Percentiles rank a stretch among this genome's conserved stretches.
Conservation (phyloP, 768 basidiomycete species). For the Cystofilobasidium bisporidii region DNA sequence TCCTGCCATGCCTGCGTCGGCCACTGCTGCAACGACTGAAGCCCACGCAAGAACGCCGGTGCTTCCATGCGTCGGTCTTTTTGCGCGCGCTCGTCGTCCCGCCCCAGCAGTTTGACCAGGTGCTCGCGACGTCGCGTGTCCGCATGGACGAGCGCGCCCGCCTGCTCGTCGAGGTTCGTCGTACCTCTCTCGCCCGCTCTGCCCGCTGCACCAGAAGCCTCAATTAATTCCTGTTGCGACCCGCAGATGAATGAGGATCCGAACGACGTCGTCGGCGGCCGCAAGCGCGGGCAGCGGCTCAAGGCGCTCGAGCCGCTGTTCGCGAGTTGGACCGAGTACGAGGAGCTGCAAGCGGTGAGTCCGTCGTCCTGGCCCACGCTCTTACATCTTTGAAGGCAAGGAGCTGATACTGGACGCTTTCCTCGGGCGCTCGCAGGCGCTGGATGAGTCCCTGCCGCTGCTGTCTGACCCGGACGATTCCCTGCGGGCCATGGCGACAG, state of each 20-base stretch:
- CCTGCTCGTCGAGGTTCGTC: neutral
- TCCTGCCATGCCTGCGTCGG: no score
- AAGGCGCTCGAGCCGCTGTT: conserved; percentile 62
- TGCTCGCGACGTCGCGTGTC: neutral
- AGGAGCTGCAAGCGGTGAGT: conserved; percentile 51
- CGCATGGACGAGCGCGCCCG: neutral
- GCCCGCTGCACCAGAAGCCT: no score
- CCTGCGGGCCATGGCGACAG: conserved; percentile 62
- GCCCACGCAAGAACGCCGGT: no score
- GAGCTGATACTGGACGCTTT: no score
- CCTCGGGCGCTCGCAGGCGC: no score
- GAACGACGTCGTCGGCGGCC: conserved; percentile 45
- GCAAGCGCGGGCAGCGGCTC: conserved; percentile 51
- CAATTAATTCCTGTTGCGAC: no score
- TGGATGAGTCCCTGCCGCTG: conserved; percentile 54
- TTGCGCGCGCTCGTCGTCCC: neutral
- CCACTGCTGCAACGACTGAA: no score
- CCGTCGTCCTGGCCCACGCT: neutral
- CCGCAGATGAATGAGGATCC: neutral
- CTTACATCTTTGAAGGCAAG: conserved; percentile 26
- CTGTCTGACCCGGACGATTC: conserved; percentile 63
- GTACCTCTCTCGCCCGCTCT: neutral
- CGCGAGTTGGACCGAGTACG: conserved; percentile 60
- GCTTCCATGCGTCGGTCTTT: neutral
- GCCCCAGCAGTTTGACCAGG: neutral